These are phyloP conservation scores for Flammula alnicola DNA, from an alignment of 1,284 basidiomycete species.

Conservation along the genomic window DNA sequence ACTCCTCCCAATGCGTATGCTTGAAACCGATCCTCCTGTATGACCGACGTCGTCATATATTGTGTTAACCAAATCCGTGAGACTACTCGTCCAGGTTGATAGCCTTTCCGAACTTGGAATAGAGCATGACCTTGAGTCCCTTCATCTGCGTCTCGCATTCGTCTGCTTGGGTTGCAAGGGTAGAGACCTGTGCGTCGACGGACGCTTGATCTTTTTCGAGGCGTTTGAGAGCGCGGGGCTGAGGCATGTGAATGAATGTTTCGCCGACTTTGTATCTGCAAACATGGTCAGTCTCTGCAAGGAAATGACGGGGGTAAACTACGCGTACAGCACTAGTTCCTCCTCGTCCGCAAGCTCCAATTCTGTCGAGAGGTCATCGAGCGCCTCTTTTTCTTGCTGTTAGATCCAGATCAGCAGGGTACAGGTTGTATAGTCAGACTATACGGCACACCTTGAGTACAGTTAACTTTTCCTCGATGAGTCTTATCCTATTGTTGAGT, in stretches of 20 bases:
- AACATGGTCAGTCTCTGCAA: not conserved
- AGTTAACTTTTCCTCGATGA: constrained; percentile 76
- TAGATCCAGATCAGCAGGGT: constrained; percentile 12
- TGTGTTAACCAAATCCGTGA: no score
- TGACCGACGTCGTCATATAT: not conserved
- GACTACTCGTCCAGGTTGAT: constrained; percentile 89
- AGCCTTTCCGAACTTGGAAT: constrained; percentile 91
- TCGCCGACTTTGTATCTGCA: constrained; percentile 90
- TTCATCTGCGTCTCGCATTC: constrained; percentile 89
- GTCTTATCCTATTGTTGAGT: constrained; percentile 79
- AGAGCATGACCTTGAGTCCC: constrained; percentile 84
- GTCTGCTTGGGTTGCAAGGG: constrained; percentile 60
- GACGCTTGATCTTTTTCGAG: constrained; percentile 73
- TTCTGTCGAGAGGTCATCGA: constrained; percentile 88
- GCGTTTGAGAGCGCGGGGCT: constrained; percentile 72
- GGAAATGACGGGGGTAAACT: not conserved
- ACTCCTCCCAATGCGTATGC: not conserved
- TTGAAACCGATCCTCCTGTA: not conserved
- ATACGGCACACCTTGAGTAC: constrained; percentile 62
- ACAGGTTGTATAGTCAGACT: constrained; percentile 1
- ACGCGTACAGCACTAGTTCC: constrained; percentile 70
- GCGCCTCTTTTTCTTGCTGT: constrained; percentile 90
- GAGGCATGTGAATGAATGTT: constrained; percentile 82
- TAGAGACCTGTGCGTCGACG: constrained; percentile 64
- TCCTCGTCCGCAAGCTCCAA: constrained; percentile 91